Conservation (phyloP, 768 basidiomycete genomes). For the Coprinopsis sp. region DNA sequence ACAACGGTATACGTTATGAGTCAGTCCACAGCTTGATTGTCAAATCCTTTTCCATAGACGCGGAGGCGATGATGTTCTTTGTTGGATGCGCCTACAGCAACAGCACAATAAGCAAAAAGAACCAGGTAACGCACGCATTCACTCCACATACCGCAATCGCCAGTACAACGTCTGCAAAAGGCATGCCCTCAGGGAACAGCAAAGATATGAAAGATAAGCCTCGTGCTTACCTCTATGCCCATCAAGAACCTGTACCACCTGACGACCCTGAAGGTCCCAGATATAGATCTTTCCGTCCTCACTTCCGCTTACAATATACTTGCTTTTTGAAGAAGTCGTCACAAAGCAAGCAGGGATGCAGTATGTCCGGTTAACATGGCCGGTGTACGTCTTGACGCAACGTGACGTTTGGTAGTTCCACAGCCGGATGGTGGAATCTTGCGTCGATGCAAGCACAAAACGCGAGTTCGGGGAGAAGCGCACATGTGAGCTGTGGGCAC, state of each 20-base stretch:
- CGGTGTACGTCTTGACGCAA: constrained; percentile 89
- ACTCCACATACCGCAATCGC: constrained; percentile 63
- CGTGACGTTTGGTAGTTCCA: constrained; percentile 93
- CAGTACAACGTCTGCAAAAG: constrained; percentile 54
- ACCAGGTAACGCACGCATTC: background rate
- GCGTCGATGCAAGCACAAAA: constrained; percentile 85
- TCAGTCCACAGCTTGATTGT: constrained; percentile 81
- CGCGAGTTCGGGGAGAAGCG: constrained; percentile 90
- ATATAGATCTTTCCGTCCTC: constrained; percentile 87
- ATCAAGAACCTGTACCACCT: constrained; percentile 69
- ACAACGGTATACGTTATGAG: constrained; percentile 15
- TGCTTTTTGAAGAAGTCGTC: constrained; percentile 41
- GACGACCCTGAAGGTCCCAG: constrained; percentile 84
- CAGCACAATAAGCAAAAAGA: no score
- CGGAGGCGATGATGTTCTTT: constrained; percentile 74
- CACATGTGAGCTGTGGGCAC: constrained; percentile 65
- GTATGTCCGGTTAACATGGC: constrained; percentile 83
- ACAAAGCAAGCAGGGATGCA: constrained; percentile 70
- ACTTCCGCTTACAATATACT: constrained; percentile 81
- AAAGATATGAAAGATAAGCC: background rate
- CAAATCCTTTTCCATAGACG: constrained; percentile 85
- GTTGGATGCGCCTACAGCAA: constrained; percentile 86
- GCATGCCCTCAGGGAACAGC: background rate
- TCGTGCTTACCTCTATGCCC: constrained; percentile 67
- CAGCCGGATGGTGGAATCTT: constrained; percentile 90